These are phyloP conservation scores for Phytopythium boreale DNA, from an alignment of 352 stramenopile species.

Conservation along the genomic window DNA sequence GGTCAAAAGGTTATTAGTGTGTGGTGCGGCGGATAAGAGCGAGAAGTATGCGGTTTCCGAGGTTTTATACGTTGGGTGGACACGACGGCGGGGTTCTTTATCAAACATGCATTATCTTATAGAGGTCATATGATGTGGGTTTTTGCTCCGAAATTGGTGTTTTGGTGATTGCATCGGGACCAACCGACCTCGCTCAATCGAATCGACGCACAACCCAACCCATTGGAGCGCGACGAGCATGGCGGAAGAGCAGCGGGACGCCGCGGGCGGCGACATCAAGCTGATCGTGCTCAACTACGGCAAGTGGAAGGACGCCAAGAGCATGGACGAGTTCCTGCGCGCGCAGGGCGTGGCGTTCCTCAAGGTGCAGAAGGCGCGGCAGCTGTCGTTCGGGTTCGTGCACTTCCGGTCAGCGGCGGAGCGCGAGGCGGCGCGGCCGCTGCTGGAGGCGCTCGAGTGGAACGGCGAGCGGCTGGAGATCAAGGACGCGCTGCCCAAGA, in stretches of 20 bases:
- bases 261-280: slow-evolving; percentile 49
- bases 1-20: background rate
- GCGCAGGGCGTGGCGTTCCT: slow-evolving; percentile 48
- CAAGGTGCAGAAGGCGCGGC: slow-evolving; percentile 76
- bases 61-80: too few species aligned
- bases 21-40: too few species aligned
- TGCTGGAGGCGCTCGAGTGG: slow-evolving; percentile 60
- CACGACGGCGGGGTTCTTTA: too few species aligned
- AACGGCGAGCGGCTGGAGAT: slow-evolving; percentile 68
- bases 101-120: too few species aligned
- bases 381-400: slow-evolving; percentile 81
- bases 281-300: slow-evolving; percentile 87
- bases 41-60: too few species aligned
- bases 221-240: background rate
- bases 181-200: too few species aligned
- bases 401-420: slow-evolving; percentile 59
- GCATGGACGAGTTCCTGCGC: slow-evolving; percentile 49
- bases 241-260: background rate
- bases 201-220: too few species aligned
- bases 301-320: slow-evolving; percentile 82
- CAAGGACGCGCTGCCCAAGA: slow-evolving; percentile 71
- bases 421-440: slow-evolving; percentile 46
- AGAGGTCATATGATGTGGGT: too few species aligned
- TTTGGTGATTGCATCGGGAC: too few species aligned
- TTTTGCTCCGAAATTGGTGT: too few species aligned